Evolutionary conservation across 2,329 filamentous ascomycete genomes (phyloP), one percentile per base, ranked within the genome.

Genomic region (Lachnum nothofagi): DNA sequence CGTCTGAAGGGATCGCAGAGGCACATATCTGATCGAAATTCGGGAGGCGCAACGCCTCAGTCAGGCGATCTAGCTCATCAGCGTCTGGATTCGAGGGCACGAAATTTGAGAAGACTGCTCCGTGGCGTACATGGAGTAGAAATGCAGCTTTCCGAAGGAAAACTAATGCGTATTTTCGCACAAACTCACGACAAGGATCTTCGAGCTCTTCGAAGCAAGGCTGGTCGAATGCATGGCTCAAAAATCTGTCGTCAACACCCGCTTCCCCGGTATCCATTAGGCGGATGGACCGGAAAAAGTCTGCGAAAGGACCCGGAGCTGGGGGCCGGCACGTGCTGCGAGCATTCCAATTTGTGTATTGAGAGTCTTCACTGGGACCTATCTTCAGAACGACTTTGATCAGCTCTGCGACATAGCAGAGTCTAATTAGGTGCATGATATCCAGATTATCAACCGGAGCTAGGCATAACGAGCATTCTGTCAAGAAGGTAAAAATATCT

Each of bases 371-470:
- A 12, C 79, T 80, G 42, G 73, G 74, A 20, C 74, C 72, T 65
- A 79, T 80, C 6, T 77, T 73, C 12, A 82, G 64, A 14, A 89
- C 77, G 5, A 90, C 83, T 69, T 95, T 94, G 51, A 94, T 82
- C 49, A 98, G 82, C 68, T 98, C 93, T 2, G 88, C 88, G 47
- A 95, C 76, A 64, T 95, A 96, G 69, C 90, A 96, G 39, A 97
- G 73, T 31, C 86, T 83, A 42, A 97, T 69, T 44, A 97, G 68
- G 65, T 95, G 86, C 34, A 84, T 79, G 35, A 94, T 80, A 47
- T 94, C 87, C 33, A 88, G 76, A 34, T 79, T 73, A 23, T 89
- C 78, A 2, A 83, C 77, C 7, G 85, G 77, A 5, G 79, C 76
- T 16, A 94, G 66, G 46, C 82, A 85, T 44, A 90, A 79, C 1